Evolutionary conservation across 1,139 yeast species (phyloP).

Genomic region (Schizosaccharomyces versatilis): DNA sequence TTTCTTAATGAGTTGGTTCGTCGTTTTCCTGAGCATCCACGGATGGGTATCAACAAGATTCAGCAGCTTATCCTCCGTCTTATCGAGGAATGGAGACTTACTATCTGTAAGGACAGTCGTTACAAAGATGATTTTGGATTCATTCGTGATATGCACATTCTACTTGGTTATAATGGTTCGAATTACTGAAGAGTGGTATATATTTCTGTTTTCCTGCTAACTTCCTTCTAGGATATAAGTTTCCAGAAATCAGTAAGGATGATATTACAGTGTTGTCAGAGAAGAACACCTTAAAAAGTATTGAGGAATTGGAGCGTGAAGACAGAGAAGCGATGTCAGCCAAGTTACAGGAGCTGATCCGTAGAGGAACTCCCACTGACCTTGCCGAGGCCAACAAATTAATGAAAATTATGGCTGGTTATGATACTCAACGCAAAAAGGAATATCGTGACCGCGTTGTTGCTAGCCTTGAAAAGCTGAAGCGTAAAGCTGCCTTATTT

Average conservation of each 20-base stretch:
- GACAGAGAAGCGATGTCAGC: conserved; percentile 87
- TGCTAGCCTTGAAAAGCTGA: conserved; percentile 65
- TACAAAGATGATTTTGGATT: conserved; percentile 82
- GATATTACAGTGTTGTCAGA: conserved; percentile 90
- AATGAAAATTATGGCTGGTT: conserved; percentile 97
- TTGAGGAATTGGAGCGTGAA: conserved; percentile 77
- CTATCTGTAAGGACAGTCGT: conserved; percentile 72
- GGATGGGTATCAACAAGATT: conserved; percentile 57
- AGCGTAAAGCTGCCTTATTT: conserved; percentile 71
- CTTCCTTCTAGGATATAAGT: conserved; percentile 22
- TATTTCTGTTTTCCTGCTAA: not conserved
- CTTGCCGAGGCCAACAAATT: conserved; percentile 85
- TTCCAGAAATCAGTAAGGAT: conserved; percentile 76
- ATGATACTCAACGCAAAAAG: conserved; percentile 35
- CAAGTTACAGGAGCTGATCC: conserved; percentile 78
- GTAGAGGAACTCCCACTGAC: conserved; percentile 91
- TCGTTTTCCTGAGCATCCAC: conserved; percentile 87
- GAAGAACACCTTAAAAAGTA: conserved; percentile 61
- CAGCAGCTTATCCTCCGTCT: conserved; percentile 72
- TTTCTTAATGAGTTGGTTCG: conserved; percentile 81
- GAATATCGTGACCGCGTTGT: conserved; percentile 67
- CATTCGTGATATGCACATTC: conserved; percentile 86
- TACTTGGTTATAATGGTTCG: conserved; percentile 46
- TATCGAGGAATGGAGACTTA: conserved; percentile 93
- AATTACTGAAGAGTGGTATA: not conserved